These are phyloP conservation scores for Candida pseudofarinosa DNA, from an alignment of 805 yeast species.

Conservation along the genomic window DNA sequence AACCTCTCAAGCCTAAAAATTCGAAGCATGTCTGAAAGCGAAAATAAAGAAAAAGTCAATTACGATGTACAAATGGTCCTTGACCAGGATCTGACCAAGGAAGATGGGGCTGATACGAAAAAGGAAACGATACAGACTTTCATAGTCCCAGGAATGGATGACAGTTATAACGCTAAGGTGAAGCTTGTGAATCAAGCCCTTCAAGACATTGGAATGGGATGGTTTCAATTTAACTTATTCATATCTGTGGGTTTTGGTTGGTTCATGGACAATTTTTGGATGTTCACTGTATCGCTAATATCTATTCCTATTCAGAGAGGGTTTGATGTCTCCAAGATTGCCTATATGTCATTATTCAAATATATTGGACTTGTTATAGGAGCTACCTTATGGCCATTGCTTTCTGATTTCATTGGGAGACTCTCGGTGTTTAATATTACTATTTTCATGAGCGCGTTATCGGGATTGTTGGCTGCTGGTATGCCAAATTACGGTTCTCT, in stretches of 20 bases:
- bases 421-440: slow-evolving; percentile 12
- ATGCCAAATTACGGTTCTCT: slow-evolving; percentile 11
- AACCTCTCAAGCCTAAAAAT: no score
- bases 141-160: slow-evolving; percentile 6
- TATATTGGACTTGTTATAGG: slow-evolving; percentile 23
- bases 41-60: background rate
- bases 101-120: background rate
- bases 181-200: slow-evolving; percentile 6
- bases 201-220: slow-evolving; percentile 11
- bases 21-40: background rate
- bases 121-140: slow-evolving; percentile 2
- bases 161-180: slow-evolving; percentile 7
- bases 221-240: slow-evolving; percentile 41
- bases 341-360: slow-evolving; percentile 11
- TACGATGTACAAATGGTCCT: background rate
- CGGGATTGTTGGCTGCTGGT: slow-evolving; percentile 12
- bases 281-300: slow-evolving; percentile 9
- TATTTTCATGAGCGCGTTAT: slow-evolving; percentile 8
- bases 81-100: background rate
- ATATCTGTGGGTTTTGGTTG: slow-evolving; percentile 49
- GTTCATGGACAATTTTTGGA: slow-evolving; percentile 32
- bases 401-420: slow-evolving; percentile 12
- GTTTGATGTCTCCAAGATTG: slow-evolving; percentile 7
- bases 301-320: slow-evolving; percentile 8
- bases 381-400: slow-evolving; percentile 11